These are phyloP conservation scores for Paraphaeosphaeria sporulosa DNA, from an alignment of 2,329 filamentous ascomycete genomes.

Conservation along the genomic window DNA sequence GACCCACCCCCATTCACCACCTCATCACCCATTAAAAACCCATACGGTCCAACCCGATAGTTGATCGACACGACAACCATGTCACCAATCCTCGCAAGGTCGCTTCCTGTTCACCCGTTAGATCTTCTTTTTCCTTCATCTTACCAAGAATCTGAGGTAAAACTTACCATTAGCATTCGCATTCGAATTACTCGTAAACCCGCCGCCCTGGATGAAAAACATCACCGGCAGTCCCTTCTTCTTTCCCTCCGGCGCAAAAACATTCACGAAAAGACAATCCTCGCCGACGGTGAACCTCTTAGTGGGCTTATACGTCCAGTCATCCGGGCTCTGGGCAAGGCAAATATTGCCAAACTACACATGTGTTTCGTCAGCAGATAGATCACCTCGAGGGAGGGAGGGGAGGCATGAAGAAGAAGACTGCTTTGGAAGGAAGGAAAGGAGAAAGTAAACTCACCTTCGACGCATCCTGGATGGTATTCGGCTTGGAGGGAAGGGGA, in stretches of 20 bases:
- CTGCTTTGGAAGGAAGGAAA: background rate
- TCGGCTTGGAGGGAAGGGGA: slow-evolving; percentile 53
- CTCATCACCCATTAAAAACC: slow-evolving; percentile 71
- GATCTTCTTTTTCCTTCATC: background rate
- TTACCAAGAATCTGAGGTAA: background rate
- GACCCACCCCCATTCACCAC: slow-evolving; percentile 47
- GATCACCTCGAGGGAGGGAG: no score
- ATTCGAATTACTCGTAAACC: slow-evolving; percentile 57
- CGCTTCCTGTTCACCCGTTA: slow-evolving; percentile 47
- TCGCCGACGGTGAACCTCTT: slow-evolving; percentile 53
- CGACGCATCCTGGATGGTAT: slow-evolving; percentile 60
- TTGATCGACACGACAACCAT: slow-evolving; percentile 78
- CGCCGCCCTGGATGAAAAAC: slow-evolving; percentile 62
- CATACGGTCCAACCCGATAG: slow-evolving; percentile 77
- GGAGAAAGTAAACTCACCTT: slow-evolving; percentile 48
- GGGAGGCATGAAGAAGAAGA: no score
- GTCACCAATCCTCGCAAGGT: slow-evolving; percentile 66
- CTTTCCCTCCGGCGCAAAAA: slow-evolving; percentile 66
- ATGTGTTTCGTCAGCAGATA: background rate
- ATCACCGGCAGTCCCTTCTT: slow-evolving; percentile 70
- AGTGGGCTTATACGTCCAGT: slow-evolving; percentile 27
- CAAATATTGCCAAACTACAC: slow-evolving; percentile 46
- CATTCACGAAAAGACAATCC: slow-evolving; percentile 74
- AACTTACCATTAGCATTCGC: slow-evolving; percentile 60
- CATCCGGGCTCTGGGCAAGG: slow-evolving; percentile 32